Conservation (phyloP, 805 yeast genomes). For the Ogataea paradorogensis region DNA sequence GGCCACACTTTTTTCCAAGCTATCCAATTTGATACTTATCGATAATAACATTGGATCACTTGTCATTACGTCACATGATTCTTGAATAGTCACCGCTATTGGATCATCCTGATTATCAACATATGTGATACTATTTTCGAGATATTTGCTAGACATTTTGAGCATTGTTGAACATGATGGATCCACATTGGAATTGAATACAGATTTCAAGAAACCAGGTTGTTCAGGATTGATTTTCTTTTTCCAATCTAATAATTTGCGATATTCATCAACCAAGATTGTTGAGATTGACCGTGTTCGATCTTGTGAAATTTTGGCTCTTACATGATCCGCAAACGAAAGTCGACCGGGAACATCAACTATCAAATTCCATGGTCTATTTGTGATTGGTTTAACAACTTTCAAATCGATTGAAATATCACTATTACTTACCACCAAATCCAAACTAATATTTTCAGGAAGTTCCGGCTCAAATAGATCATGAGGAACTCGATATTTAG, state of each 20-base stretch:
- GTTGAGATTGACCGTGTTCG: constrained; percentile 38
- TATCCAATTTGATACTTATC: constrained; percentile 59
- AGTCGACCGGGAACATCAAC: constrained; percentile 40
- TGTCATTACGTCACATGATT: constrained; percentile 56
- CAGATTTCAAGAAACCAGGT: constrained; percentile 18
- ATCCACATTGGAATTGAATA: constrained; percentile 24
- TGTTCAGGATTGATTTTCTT: constrained; percentile 9
- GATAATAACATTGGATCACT: constrained; percentile 68
- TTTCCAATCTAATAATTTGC: constrained; percentile 31
- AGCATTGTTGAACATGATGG: constrained; percentile 35
- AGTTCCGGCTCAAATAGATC: constrained; percentile 44
- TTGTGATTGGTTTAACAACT: constrained; percentile 45
- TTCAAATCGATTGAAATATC: constrained; percentile 62
- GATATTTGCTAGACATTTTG: constrained; percentile 46
- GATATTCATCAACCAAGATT: constrained; percentile 40
- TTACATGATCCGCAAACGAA: constrained; percentile 56
- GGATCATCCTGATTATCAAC: constrained; percentile 35
- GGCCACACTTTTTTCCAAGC: constrained; percentile 50
- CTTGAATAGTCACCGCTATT: constrained; percentile 57
- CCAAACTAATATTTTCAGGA: constrained; percentile 49
- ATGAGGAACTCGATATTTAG: constrained; percentile 44
- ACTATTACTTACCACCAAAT: constrained; percentile 56
- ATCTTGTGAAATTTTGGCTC: constrained; percentile 51
- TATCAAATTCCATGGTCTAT: constrained; percentile 62
- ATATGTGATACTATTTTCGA: constrained; percentile 63